Percentiles rank a stretch among this genome's conserved stretches.
Evolutionary conservation across 805 yeast species (phyloP).

Genomic region (Nakazawaea ernobii): DNA sequence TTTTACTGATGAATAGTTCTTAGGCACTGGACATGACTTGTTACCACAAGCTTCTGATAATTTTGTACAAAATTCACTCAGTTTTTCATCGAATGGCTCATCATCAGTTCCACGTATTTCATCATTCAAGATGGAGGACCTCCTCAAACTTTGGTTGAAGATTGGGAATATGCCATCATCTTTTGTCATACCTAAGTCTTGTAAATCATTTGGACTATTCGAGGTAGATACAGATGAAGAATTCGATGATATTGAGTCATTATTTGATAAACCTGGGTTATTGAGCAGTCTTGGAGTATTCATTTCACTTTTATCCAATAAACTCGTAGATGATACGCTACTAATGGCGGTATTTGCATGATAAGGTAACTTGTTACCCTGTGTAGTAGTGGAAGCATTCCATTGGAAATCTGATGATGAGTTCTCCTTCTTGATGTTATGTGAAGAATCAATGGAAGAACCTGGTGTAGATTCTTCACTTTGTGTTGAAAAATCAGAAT

Average conservation of each 20-base stretch:
- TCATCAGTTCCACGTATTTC: constrained; percentile 3
- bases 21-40: constrained; percentile 61
- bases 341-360: constrained; percentile 6
- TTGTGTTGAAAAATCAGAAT: neutral
- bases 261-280: constrained; percentile 9
- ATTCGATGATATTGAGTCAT: constrained; percentile 22
- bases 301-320: neutral
- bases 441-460: neutral
- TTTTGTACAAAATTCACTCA: constrained; percentile 68
- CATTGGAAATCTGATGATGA: constrained; percentile 56
- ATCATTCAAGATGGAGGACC: constrained; percentile 21
- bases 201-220: constrained; percentile 24
- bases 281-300: neutral
- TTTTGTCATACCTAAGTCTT: constrained; percentile 1
- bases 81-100: constrained; percentile 59
- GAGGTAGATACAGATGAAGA: constrained; percentile 28
- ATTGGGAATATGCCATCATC: constrained; percentile 4
- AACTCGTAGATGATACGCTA: neutral
- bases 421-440: constrained; percentile 12
- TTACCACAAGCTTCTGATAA: constrained; percentile 83
- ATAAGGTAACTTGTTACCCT: neutral
- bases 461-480: neutral
- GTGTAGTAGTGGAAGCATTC: constrained; percentile 22
- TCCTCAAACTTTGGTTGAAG: constrained; percentile 6
- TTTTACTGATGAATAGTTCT: constrained; percentile 16